Percentiles rank a stretch among this genome's conserved stretches.
Evolutionary conservation across 352 stramenopile genomes (phyloP).

Genomic region (Phytophthora crassamura): DNA sequence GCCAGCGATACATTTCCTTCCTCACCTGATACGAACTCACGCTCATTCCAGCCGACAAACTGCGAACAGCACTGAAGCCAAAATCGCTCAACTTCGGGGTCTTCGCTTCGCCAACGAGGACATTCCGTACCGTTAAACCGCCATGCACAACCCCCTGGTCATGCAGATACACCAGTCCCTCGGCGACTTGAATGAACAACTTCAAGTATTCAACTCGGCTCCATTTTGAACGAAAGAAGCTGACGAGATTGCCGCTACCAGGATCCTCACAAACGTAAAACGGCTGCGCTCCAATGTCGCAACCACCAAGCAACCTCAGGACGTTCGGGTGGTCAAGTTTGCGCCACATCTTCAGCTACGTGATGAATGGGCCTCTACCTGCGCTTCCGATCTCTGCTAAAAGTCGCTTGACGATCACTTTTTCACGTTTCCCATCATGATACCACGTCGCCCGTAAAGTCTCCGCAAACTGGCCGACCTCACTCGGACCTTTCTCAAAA

Average conservation of each 20-base stretch:
- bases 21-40: not conserved
- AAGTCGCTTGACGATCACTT: slow-evolving; percentile 49
- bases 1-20: not conserved
- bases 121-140: slow-evolving; percentile 79
- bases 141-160: slow-evolving; percentile 50
- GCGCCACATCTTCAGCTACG: not conserved
- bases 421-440: slow-evolving; percentile 8
- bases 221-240: slow-evolving; percentile 3
- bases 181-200: slow-evolving; percentile 13
- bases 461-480: not conserved
- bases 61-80: slow-evolving; percentile 15
- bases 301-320: slow-evolving; percentile 5
- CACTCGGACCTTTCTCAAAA: not conserved
- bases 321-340: slow-evolving; percentile 6
- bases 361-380: not conserved
- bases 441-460: not conserved
- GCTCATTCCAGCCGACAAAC: not conserved
- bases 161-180: slow-evolving; percentile 61
- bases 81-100: slow-evolving; percentile 30
- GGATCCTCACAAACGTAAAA: slow-evolving; percentile 13
- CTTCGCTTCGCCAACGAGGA: slow-evolving; percentile 46
- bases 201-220: slow-evolving; percentile 2
- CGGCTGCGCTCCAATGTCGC: not conserved
- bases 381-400: slow-evolving; percentile 24
- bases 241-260: slow-evolving; percentile 24